Conservation (phyloP, 257 asterid genomes). For the Solanum ossicruentum region DNA sequence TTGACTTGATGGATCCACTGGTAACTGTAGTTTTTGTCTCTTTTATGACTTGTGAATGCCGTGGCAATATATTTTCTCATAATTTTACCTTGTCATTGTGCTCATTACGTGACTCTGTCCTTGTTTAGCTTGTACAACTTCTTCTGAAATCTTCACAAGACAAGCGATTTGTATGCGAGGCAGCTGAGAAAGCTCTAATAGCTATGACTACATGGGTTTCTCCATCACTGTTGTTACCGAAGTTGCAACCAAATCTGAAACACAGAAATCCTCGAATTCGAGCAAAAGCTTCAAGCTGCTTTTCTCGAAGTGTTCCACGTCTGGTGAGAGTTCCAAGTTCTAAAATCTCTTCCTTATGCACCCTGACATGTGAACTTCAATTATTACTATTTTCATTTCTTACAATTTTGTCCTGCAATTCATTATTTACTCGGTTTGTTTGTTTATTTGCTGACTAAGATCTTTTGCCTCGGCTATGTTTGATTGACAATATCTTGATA, state of each 20-base stretch:
- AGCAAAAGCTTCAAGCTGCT: conserved; percentile 78
- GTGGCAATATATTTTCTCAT: not conserved
- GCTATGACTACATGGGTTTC: conserved; percentile 72
- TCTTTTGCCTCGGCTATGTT: not conserved
- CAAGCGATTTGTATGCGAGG: conserved; percentile 88
- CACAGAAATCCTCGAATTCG: conserved; percentile 88
- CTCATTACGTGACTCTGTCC: conserved; percentile 2
- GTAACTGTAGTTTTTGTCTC: conserved; percentile 19
- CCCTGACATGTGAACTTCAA: not conserved
- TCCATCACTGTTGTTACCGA: conserved; percentile 66
- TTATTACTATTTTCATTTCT: not conserved
- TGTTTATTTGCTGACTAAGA: not conserved
- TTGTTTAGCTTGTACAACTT: conserved; percentile 63
- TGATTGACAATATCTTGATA: not conserved
- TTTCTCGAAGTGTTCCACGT: conserved; percentile 50
- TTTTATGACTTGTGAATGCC: not conserved
- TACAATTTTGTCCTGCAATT: not conserved
- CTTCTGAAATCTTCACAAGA: conserved; percentile 95
- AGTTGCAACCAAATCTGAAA: conserved; percentile 62
- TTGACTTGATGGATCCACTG: conserved; percentile 72
- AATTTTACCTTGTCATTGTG: not conserved
- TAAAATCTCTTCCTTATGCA: not conserved
- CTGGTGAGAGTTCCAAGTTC: conserved; percentile 39
- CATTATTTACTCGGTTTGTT: not conserved
- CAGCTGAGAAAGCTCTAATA: conserved; percentile 68